Evolutionary conservation across 768 basidiomycete species (phyloP), one percentile per base, ranked within the genome.

Genomic region (Lentinula edodes): DNA sequence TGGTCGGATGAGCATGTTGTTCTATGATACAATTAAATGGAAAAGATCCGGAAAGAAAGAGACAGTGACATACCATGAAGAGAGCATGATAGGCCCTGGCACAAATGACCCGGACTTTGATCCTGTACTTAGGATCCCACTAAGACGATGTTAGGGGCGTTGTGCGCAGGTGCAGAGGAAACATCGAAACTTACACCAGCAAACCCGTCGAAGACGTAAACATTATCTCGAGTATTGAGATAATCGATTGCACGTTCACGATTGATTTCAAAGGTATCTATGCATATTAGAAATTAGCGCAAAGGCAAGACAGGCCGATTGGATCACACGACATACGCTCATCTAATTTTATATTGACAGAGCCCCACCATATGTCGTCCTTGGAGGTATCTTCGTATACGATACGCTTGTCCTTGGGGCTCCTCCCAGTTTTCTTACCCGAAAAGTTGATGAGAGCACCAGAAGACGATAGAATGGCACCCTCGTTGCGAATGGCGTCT

Each of bases 401-500:
- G 71, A 99, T 98, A 64, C 97, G 95, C 85, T 98, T 99, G 85
- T 99, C 97, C 74, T 98, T 99, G 58, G 97, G 97, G 67, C 87
- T 90, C 53, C 97, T 85, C 60, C 97, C 97, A 2, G 97, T 98
- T 83, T 99, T 99, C 83, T 98, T 98, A 34, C 97, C 97, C 9
- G 95, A 97, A 70, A 98, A 99, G 84, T 99, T 99, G 87, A 99
- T 99, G 69, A 99, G 80, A 18, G 97, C 95, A 57, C 97, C 97
- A 6, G 88, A 91, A 35, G 91, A 87, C 59, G 97, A 95, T 77
- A 99, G 91, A 79, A 99, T 92, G 68, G 97, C 97, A 62, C 96
- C 96, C 73, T 99, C 97, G 76, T 98, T 96, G 67, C 93, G 89
- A 79, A 98, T 89, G 68, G 97, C 97, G 69, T 99, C 97, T 72